Conservation (phyloP, 2,329 filamentous ascomycete genomes). For the Scopulariopsis brevicaulis region DNA sequence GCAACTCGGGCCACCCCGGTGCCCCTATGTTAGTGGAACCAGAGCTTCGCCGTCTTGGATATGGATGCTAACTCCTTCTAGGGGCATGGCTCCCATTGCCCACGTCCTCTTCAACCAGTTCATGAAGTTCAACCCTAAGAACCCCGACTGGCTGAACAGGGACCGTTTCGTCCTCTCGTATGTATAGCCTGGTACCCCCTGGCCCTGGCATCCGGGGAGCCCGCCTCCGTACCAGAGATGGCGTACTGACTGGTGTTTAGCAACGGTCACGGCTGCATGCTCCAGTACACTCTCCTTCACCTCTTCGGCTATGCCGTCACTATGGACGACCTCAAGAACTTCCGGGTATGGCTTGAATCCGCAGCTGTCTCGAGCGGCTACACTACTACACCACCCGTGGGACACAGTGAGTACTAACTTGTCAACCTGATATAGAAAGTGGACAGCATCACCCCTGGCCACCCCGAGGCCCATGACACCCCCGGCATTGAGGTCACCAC, state of each 20-base stretch:
- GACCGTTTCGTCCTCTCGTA: slow-evolving; percentile 99
- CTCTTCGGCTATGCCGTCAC: slow-evolving; percentile 82
- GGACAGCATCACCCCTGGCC: slow-evolving; percentile 78
- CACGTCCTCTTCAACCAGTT: slow-evolving; percentile 99
- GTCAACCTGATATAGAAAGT: slow-evolving; percentile 23
- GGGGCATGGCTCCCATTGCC: slow-evolving; percentile 82
- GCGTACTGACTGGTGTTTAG: slow-evolving; percentile 30
- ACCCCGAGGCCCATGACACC: slow-evolving; percentile 94
- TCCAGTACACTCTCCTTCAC: slow-evolving; percentile 96
- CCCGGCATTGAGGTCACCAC: slow-evolving; percentile 97
- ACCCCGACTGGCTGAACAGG: slow-evolving; percentile 92
- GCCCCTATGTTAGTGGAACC: slow-evolving; percentile 68
- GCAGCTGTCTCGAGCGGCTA: slow-evolving; percentile 3
- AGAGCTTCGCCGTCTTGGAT: neutral
- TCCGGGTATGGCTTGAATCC: slow-evolving; percentile 59
- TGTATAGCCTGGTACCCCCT: slow-evolving; percentile 28
- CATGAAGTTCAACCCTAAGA: slow-evolving; percentile 99
- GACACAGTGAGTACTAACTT: neutral
- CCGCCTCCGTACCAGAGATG: neutral
- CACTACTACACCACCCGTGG: neutral
- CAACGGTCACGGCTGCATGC: slow-evolving; percentile 98
- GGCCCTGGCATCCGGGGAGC: too few species aligned
- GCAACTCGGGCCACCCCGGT: slow-evolving; percentile 97
- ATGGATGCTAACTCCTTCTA: slow-evolving; percentile 23
- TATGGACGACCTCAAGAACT: slow-evolving; percentile 88